A percentile compares a stretch with the other conserved stretches of the same genome.
Conservation (phyloP, 768 basidiomycete species). For the Trametes meyenii region DNA sequence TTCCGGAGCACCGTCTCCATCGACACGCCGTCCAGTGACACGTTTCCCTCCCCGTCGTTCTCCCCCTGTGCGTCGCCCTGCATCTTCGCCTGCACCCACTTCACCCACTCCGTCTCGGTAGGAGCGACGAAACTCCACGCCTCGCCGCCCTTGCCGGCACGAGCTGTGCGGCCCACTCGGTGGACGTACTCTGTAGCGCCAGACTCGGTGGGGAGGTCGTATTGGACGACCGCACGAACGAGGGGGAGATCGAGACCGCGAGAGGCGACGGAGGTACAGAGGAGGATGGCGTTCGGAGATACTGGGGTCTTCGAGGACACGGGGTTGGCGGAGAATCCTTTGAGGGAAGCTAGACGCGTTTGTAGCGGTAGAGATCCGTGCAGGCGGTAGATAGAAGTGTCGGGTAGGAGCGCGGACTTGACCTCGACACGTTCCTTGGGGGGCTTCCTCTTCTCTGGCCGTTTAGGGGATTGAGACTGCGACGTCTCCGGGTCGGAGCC, state of each 20-base stretch:
- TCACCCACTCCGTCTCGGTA: conserved; percentile 86
- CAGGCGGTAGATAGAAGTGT: conserved; percentile 80
- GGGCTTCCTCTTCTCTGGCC: conserved; percentile 30
- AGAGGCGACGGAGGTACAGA: conserved; percentile 98
- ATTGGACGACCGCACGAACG: conserved; percentile 94
- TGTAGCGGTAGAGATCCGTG: conserved; percentile 90
- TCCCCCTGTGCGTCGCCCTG: conserved; percentile 44
- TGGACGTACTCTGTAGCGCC: conserved; percentile 97
- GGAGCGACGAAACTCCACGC: conserved; percentile 93
- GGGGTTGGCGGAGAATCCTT: conserved; percentile 64
- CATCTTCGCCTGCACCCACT: conserved; percentile 89
- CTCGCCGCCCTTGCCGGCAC: conserved; percentile 93
- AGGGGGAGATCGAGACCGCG: conserved; percentile 94
- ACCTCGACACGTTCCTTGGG: conserved; percentile 50
- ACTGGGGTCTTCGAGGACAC: conserved; percentile 26
- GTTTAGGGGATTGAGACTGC: conserved; percentile 28
- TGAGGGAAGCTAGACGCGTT: conserved; percentile 81
- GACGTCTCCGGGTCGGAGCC: conserved; percentile 27
- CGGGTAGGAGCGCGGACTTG: conserved; percentile 77
- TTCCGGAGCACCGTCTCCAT: conserved; percentile 72
- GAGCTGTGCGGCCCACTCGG: conserved; percentile 94
- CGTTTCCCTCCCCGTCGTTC: conserved; percentile 28
- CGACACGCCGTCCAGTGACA: conserved; percentile 58
- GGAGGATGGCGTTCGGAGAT: conserved; percentile 64
- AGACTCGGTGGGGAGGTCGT: conserved; percentile 96